Conservation (phyloP, 2,329 filamentous ascomycete genomes). For the Penicillium expansum region DNA sequence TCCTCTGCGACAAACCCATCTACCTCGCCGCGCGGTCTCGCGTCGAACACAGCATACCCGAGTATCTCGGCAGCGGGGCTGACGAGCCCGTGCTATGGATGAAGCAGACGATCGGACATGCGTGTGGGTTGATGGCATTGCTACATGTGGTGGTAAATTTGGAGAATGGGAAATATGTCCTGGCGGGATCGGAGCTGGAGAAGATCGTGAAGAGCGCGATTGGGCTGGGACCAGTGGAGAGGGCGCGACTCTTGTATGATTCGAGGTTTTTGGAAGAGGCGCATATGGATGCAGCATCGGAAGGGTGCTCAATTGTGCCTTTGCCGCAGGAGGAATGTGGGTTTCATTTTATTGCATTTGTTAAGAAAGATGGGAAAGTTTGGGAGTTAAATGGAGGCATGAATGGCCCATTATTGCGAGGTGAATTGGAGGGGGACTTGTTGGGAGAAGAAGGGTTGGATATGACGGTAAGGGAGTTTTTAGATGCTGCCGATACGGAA, state of each 20-base stretch:
- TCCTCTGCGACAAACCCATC: conserved; percentile 50
- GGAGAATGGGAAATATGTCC: conserved; percentile 43
- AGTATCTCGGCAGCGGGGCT: conserved; percentile 48
- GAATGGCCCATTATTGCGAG: conserved; percentile 34
- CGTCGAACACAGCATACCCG: conserved; percentile 41
- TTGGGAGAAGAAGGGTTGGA: conserved; percentile 19
- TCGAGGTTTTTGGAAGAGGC: conserved; percentile 26
- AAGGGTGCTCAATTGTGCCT: conserved; percentile 16
- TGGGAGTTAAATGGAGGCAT: conserved; percentile 26
- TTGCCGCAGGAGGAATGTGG: conserved; percentile 20
- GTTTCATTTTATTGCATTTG: conserved; percentile 25
- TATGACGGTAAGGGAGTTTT: conserved; percentile 17
- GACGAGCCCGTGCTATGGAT: conserved; percentile 58
- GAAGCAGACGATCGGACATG: conserved; percentile 57
- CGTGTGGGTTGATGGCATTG: conserved; percentile 58
- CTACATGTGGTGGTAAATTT: conserved; percentile 56
- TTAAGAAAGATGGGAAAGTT: conserved; percentile 16
- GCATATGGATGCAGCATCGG: conserved; percentile 24
- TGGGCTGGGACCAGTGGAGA: conserved; percentile 43
- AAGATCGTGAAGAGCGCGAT: conserved; percentile 45
- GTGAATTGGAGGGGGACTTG: conserved; percentile 31
- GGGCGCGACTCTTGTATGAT: conserved; percentile 54
- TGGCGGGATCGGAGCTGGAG: conserved; percentile 45
- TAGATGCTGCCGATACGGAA: conserved; percentile 13
- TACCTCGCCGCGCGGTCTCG: conserved; percentile 43